phyloP scores from a whole-genome alignment of 148 eudicot genomes.

The Amaranthus palmeri region DNA sequence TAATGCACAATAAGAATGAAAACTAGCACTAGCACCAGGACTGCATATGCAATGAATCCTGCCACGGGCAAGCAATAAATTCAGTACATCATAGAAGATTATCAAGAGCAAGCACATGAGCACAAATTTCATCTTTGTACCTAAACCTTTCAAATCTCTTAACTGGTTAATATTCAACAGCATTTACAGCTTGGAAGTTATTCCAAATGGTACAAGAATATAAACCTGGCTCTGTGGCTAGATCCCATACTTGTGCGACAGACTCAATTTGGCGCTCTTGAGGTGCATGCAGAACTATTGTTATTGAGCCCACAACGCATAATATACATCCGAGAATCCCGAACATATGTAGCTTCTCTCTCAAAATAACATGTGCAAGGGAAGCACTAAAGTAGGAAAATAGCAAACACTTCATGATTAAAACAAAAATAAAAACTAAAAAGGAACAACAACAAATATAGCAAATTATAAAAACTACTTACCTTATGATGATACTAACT shows the following conservation, averaged over 20 bases:
- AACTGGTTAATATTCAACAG: not conserved
- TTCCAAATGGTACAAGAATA: constrained; percentile 9
- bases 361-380: constrained; percentile 67
- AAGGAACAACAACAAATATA: not conserved
- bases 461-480: constrained; percentile 20
- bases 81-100: not conserved
- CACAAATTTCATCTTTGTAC: not conserved
- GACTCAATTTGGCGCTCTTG: constrained; percentile 82
- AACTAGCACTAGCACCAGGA: constrained; percentile 43
- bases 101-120: not conserved
- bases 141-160: not conserved
- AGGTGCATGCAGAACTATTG: constrained; percentile 85
- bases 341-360: constrained; percentile 67
- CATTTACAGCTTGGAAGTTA: not conserved
- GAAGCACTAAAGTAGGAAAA: constrained; percentile 50
- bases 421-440: constrained; percentile 5
- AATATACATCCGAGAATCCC: constrained; percentile 79
- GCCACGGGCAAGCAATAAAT: constrained; percentile 22
- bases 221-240: constrained; percentile 87
- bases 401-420: constrained; percentile 16
- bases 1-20: constrained; percentile 42
- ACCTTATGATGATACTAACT: constrained; percentile 88
- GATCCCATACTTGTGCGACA: constrained; percentile 81
- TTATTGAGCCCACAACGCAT: constrained; percentile 77
- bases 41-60: constrained; percentile 61